Evolutionary conservation across 305 asterid genomes (phyloP), one percentile per base, ranked within the genome.

Genomic region (Striga hermonthica): DNA sequence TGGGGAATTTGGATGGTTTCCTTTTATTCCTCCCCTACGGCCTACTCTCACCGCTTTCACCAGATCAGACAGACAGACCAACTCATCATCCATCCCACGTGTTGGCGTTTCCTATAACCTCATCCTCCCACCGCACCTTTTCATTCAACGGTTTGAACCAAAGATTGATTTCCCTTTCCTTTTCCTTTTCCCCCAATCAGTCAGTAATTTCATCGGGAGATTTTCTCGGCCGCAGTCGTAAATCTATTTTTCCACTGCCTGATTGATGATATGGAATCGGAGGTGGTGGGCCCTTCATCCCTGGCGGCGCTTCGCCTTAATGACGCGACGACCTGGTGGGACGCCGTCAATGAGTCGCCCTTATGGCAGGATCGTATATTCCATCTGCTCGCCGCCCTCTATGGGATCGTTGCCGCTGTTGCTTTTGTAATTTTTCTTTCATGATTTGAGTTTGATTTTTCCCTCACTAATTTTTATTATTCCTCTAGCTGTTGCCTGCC

Each of bases 311-410:
- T 75, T 76, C 81, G 76, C 72, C 91, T 93, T 12, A 87, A 75
- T 68, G 87, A 78, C 10, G 88, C 95, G 5, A 67, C 80, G 62
- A 80, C 78, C 72, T 90, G 97, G 99, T 93, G 99, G 99, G 89
- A 86, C 68, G 58, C 72, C 38, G 82, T 93, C 40, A 88, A 90
- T 49, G 71, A 81, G 52, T 84, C 97, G 0, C 65, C 76, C 61
- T 66, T 76, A 39, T 93, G 99, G 99, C 99, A 93, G 75, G 96
- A 88, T 85, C 84, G 87, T 22, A 83, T 84, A 31, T 93, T 88
- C 73, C 87, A 82, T 64, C 74, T 74, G 31, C 95, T 93, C 41
- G 86, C 97, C 36, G 80, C 69, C 4, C 87, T 93, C 49, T 93
- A 82, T 61, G 99, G 96, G 68, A 73, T 82, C 81, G 94, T 93